These are phyloP conservation scores for Rhynchosporium secalis DNA, from an alignment of 2,329 filamentous ascomycete genomes.

Conservation along the genomic window DNA sequence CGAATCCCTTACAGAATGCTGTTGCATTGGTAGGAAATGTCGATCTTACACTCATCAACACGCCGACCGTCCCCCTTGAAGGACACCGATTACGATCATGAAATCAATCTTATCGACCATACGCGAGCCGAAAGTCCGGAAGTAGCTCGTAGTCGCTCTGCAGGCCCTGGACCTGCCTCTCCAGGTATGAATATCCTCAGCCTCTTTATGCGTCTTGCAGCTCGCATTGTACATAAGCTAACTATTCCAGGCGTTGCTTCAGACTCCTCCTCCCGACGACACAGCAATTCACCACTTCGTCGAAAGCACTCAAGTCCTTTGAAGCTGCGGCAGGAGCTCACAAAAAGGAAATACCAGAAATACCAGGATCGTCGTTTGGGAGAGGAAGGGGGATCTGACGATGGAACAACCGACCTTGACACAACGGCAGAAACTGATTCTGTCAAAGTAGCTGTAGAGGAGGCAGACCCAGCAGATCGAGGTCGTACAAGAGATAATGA, in stretches of 20 bases:
- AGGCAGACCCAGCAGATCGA: constrained; percentile 19
- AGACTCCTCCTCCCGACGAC: constrained; percentile 31
- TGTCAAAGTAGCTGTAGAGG: constrained; percentile 15
- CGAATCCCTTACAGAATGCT: constrained; percentile 8
- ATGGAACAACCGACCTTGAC: constrained; percentile 12
- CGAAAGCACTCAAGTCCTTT: constrained; percentile 29
- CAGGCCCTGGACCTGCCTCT: constrained; percentile 15
- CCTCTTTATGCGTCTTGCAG: not conserved
- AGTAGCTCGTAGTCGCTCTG: constrained; percentile 27
- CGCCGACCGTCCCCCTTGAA: constrained; percentile 56
- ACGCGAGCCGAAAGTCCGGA: constrained; percentile 20
- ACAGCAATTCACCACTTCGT: constrained; percentile 32
- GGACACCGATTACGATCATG: constrained; percentile 67
- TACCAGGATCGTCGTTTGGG: constrained; percentile 42
- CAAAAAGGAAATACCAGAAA: constrained; percentile 35
- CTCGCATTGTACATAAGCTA: not conserved
- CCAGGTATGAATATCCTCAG: constrained; percentile 4
- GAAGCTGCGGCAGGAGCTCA: constrained; percentile 33
- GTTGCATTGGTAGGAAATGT: constrained; percentile 29
- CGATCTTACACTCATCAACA: constrained; percentile 33
- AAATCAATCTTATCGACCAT: constrained; percentile 66
- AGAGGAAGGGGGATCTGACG: constrained; percentile 16
- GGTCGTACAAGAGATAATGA: constrained; percentile 25
- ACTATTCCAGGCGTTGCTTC: constrained; percentile 17
- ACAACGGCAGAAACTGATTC: constrained; percentile 11